Base-by-base conservation (phyloP, 2,329 filamentous ascomycete species). In the Penicillium sp. region DNA sequence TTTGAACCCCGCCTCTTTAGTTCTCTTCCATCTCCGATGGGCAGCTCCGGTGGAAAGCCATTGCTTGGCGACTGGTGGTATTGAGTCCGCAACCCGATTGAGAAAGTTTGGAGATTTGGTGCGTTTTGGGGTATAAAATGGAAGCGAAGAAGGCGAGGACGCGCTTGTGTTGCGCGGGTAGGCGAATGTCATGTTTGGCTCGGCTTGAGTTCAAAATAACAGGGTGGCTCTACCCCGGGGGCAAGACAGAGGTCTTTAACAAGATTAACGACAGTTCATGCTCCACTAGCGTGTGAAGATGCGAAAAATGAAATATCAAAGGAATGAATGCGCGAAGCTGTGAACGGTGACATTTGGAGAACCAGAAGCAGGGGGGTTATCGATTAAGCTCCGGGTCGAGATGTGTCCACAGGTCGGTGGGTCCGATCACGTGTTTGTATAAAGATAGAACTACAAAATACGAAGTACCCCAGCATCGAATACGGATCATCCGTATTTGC, bases 131-230 rank as follows among this genome's bases (percentile, higher is more conserved):
- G 59, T 62, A 9, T 61, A 63, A 2, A 63, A 64, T 27, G 64
- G 68, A 44, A 66, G 66, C 16, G 65, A 59, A 53, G 61, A 57
- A 42, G 61, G 66, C 16, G 65, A 59, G 53, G 61, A 57, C 41
- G 61, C 57, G 53, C 63, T 58, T n/a, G 61, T 55, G 48, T 54
- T 63, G 27, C 61, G 67, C 46, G 65, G 49, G 49, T 72, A 72
- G 24, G 67, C 63, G 62, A 73, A 72, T 55, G 65, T 73, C 71
- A 73, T 73, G 42, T 56, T 64, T 50, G 54, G 56, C 52, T 55
- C 51, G 47, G 51, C 53, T 27, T 48, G 47, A 47, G 58, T 51
- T 21, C 41, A 53, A 38, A 4, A 42, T 49, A 40, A 44, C 21
- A 50, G 38, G 18, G 43, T 54, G 53, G 57, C 52, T 63, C 42